phyloP scores from a whole-genome alignment of 345 rosid species.

The Boechera divaricarpa region DNA sequence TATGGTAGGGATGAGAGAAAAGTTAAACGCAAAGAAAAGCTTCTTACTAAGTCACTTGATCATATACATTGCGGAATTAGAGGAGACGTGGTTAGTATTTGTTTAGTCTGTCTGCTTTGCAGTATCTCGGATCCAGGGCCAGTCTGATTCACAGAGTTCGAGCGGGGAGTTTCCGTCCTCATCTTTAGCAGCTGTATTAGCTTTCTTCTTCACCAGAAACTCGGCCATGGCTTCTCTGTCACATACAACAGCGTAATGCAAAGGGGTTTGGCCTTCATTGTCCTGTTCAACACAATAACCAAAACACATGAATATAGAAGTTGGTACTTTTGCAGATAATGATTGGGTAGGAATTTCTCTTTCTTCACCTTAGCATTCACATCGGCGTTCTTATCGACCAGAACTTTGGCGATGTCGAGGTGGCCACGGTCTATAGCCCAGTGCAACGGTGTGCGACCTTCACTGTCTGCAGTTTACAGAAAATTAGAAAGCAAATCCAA shows the following conservation, averaged over 20 bases:
- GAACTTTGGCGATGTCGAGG: conserved; percentile 55
- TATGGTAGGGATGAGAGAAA: conserved; percentile 13
- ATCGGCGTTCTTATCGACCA: conserved; percentile 69
- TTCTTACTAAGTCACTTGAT: conserved; percentile 45
- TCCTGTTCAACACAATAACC: conserved; percentile 58
- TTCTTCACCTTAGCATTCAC: conserved; percentile 75
- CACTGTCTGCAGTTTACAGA: conserved; percentile 65
- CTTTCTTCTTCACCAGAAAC: conserved; percentile 81
- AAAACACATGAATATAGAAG: conserved; percentile 12
- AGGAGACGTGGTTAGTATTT: conserved; percentile 41
- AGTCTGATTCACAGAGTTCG: conserved; percentile 67
- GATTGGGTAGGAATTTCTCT: neutral
- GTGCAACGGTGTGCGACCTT: conserved; percentile 91
- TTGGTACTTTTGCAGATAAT: conserved; percentile 21
- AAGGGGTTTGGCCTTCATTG: conserved; percentile 88
- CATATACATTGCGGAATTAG: conserved; percentile 52
- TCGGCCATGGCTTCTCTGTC: conserved; percentile 81
- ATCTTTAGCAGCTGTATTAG: conserved; percentile 65
- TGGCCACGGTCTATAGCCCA: conserved; percentile 99
- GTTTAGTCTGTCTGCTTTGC: conserved; percentile 40
- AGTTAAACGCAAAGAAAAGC: conserved; percentile 16
- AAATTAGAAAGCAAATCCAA: conserved; percentile 14
- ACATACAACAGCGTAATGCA: conserved; percentile 93
- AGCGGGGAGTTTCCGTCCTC: conserved; percentile 65
- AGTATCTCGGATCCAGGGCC: conserved; percentile 69